Evolutionary conservation across 148 eudicot genomes (phyloP).

Genomic region (Fagopyrum esculentum): DNA sequence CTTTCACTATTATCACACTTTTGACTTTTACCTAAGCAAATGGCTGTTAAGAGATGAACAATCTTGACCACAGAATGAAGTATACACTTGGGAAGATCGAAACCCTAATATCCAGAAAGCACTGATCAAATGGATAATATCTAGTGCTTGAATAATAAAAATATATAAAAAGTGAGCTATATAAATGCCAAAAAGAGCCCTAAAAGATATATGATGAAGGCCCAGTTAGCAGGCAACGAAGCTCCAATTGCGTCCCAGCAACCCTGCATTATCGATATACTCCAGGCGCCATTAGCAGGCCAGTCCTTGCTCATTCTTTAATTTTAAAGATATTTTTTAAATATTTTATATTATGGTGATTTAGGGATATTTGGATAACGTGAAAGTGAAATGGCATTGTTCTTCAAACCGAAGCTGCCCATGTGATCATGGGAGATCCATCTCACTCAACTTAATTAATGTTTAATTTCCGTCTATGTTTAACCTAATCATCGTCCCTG

Average conservation of each 20-base stretch:
- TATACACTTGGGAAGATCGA: too few species aligned
- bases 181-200: constrained; percentile 1
- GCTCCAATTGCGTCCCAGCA: background rate
- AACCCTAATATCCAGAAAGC: background rate
- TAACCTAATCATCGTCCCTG: background rate
- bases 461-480: background rate
- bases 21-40: too few species aligned
- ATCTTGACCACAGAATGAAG: too few species aligned
- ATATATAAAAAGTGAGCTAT: background rate
- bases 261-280: background rate
- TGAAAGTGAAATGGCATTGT: background rate
- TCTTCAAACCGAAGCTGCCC: background rate
- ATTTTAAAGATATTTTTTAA: background rate
- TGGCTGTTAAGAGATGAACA: too few species aligned
- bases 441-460: background rate
- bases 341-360: background rate
- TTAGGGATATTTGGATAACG: background rate
- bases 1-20: too few species aligned
- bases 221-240: background rate
- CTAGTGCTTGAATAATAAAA: background rate
- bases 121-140: background rate
- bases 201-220: background rate
- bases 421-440: background rate
- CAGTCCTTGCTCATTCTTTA: background rate
- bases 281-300: background rate